These are phyloP conservation scores for Pichia insulana DNA, from an alignment of 805 yeast species.

Conservation along the genomic window DNA sequence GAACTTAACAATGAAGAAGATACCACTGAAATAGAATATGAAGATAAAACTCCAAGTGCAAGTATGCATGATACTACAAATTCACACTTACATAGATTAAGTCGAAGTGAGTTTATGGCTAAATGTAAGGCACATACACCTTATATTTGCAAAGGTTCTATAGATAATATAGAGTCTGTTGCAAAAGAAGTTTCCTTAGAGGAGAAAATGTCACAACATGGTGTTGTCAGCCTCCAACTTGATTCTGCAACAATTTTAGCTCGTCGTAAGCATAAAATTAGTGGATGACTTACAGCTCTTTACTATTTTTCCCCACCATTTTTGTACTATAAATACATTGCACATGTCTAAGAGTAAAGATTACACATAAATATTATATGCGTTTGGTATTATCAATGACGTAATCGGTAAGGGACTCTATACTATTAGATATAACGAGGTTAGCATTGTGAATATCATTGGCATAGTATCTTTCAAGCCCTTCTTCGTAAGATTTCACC, in stretches of 20 bases:
- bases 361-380: too few relatives aligned
- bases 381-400: too few relatives aligned
- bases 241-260: constrained; percentile 57
- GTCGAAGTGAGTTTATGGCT: constrained; percentile 5
- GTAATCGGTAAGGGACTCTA: too few relatives aligned
- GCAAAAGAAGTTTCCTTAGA: constrained; percentile 16
- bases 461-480: constrained; percentile 38
- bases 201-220: constrained; percentile 6
- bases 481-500: constrained; percentile 38
- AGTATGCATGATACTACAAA: constrained; percentile 1
- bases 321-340: background rate
- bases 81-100: background rate
- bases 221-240: constrained; percentile 43
- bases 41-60: constrained; percentile 10
- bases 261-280: constrained; percentile 34
- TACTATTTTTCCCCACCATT: too few relatives aligned
- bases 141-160: constrained; percentile 7
- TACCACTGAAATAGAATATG: constrained; percentile 14
- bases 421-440: constrained; percentile 15
- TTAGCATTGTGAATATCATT: constrained; percentile 63
- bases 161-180: background rate
- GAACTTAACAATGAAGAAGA: constrained; percentile 8
- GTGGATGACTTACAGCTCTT: too few relatives aligned
- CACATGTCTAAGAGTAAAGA: background rate
- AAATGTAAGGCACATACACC: constrained; percentile 14